phyloP scores from a whole-genome alignment of 768 basidiomycete genomes.

The Russula olivacea region DNA sequence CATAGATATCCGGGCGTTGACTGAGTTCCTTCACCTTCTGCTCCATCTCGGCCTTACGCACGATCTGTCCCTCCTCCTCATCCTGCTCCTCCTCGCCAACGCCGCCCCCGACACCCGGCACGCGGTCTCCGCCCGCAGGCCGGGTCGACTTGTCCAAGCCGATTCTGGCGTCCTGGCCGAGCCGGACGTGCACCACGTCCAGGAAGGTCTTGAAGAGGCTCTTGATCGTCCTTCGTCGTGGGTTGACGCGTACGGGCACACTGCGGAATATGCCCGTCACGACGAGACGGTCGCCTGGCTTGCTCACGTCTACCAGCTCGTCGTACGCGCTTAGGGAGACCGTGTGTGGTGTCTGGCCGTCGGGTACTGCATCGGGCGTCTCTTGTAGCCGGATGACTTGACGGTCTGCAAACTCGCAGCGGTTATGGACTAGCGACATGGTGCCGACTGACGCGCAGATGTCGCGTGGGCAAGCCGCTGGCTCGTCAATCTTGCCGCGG shows the following conservation, averaged over 20 bases:
- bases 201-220: conserved; percentile 97
- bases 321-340: conserved; percentile 97
- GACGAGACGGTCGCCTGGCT: conserved; percentile 89
- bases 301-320: conserved; percentile 92
- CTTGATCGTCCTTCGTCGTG: conserved; percentile 85
- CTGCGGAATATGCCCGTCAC: conserved; percentile 94
- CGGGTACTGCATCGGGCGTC: conserved; percentile 95
- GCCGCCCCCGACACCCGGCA: conserved; percentile 55
- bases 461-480: conserved; percentile 85
- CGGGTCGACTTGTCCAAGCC: conserved; percentile 78
- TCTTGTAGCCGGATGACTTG: conserved; percentile 96
- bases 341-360: conserved; percentile 97
- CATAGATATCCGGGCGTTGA: conserved; percentile 75
- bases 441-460: conserved; percentile 84
- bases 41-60: conserved; percentile 65
- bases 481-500: conserved; percentile 96
- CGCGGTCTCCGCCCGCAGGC: conserved; percentile 57
- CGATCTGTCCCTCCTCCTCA: conserved; percentile 38
- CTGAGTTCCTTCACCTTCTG: conserved; percentile 69
- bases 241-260: conserved; percentile 92
- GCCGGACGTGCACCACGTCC: conserved; percentile 87
- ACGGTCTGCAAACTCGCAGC: conserved; percentile 92
- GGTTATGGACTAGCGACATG: conserved; percentile 94
- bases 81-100: conserved; percentile 61
- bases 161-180: conserved; percentile 58